These are phyloP conservation scores for Globisporangium paddicum DNA, from an alignment of 352 stramenopile species.

Conservation along the genomic window DNA sequence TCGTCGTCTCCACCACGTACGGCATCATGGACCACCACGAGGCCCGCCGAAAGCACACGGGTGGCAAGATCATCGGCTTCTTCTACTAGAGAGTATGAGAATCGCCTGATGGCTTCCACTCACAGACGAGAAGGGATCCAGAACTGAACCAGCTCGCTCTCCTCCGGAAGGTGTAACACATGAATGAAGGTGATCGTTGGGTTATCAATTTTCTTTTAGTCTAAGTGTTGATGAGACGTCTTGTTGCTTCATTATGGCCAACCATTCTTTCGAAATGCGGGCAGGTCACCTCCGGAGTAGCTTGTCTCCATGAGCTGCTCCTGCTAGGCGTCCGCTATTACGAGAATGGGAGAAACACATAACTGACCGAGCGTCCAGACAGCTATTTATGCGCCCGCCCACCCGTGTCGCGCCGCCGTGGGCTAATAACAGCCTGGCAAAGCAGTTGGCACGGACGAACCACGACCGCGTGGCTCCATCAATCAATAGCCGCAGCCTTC, in stretches of 20 bases:
- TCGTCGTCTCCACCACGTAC: slow-evolving; percentile 90
- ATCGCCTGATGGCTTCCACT: too few relatives aligned
- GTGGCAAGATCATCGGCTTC: slow-evolving; percentile 99
- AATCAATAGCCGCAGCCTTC: not conserved
- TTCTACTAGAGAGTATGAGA: too few relatives aligned
- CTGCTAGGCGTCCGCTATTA: not conserved
- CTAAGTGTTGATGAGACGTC: not conserved
- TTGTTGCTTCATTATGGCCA: not conserved
- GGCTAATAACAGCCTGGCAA: not conserved
- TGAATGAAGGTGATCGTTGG: slow-evolving; percentile 15
- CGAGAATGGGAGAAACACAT: not conserved
- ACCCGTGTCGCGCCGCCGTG: not conserved
- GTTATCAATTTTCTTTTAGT: not conserved
- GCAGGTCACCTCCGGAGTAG: not conserved
- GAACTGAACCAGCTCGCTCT: slow-evolving; percentile 6
- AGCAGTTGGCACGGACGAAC: not conserved
- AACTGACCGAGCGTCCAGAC: not conserved
- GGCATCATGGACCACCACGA: slow-evolving; percentile 92
- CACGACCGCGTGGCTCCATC: not conserved
- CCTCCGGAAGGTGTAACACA: not conserved
- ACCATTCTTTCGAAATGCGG: not conserved
- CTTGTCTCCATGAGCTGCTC: not conserved
- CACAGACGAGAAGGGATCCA: too few relatives aligned
- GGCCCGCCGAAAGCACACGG: slow-evolving; percentile 98
- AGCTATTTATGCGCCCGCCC: not conserved